Base-by-base conservation (phyloP, 2,329 filamentous ascomycete genomes). In the Ascosphaera acerosa region DNA sequence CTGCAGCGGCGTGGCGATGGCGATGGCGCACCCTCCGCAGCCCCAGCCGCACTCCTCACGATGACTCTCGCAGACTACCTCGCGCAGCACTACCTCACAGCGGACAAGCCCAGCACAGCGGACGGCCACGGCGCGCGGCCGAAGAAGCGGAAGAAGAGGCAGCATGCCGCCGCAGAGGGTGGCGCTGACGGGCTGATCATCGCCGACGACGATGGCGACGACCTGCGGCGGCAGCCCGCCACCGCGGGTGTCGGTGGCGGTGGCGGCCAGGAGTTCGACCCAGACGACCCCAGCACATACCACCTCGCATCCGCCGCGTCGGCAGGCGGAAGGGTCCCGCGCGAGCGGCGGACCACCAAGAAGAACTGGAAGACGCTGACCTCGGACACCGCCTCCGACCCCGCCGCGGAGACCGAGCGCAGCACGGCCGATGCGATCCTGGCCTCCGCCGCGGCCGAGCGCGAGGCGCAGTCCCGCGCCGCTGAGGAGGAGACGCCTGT, bases 81-180 rank as follows among this genome's bases (percentile, higher is more conserved):
- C 20, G 82, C 84, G 22, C 74, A 78, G 38, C 87, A 81, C 51
- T 97, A 97, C 50, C 70, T 97, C 31, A 76, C 64, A 2, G 69
- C 71, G 25, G 68, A 74, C 40, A 51, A 46, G 2, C 36, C 42
- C 2, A 35, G 38, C 2, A 18, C 36, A 16, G 40, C 51, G 4
- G 46, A 52, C 56, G 55, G 52, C 45, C 53, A 51, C 45, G 70
- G 54, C 54, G 71, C 53, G 55, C 69, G 52, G 48, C 56, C 62
- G 43, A 66, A 62, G 58, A 57, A 54, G 38, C 58, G 55, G 31
- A 55, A 59, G 35, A 48, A 55, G 34, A 50, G 54, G 33, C 58
- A 65, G 6, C 62, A 65, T 17, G 62, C 66, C 31, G 61, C 66
- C 4, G 64, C 71, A 37, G 12, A 29, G 9, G 6, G 15, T 4